Conservation (phyloP, 208 protist genomes). For the Trypanosoma grayi region DNA sequence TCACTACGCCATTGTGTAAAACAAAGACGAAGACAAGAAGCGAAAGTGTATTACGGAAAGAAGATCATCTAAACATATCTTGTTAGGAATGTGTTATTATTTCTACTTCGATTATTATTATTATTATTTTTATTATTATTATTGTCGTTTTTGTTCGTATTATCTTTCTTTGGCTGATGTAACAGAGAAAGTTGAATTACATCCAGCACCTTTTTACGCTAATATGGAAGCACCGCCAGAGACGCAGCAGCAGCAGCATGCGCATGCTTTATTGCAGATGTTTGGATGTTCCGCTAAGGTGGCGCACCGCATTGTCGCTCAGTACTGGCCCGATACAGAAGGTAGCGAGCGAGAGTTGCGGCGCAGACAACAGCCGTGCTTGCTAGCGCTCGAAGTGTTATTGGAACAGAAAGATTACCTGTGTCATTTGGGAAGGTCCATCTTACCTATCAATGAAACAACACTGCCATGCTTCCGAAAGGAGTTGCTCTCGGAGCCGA, state of each 20-base stretch:
- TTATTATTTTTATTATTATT: too few relatives aligned
- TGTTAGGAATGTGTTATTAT: too few relatives aligned
- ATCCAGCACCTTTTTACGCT: too few relatives aligned
- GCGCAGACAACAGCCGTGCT: conserved; percentile 33
- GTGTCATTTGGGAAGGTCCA: conserved; percentile 8
- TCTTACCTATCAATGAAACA: conserved; percentile 17
- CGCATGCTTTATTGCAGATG: not conserved
- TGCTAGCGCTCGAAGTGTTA: conserved; percentile 52
- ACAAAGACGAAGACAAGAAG: too few relatives aligned
- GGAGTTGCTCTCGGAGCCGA: conserved; percentile 8
- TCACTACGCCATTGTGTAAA: too few relatives aligned
- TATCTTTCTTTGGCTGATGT: too few relatives aligned
- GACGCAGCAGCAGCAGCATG: not conserved
- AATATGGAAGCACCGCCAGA: not conserved
- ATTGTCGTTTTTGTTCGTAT: too few relatives aligned
- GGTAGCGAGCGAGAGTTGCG: conserved; percentile 14
- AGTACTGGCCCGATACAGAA: conserved; percentile 1
- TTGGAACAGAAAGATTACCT: conserved; percentile 38
- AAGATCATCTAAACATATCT: too few relatives aligned
- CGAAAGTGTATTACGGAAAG: too few relatives aligned
- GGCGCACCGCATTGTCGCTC: not conserved
- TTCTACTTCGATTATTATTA: too few relatives aligned
- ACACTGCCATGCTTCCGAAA: conserved; percentile 21
- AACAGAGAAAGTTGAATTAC: too few relatives aligned
- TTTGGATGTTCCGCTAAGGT: conserved; percentile 7